These are phyloP conservation scores for Rosa chinensis DNA, from an alignment of 306 rosid species.

Conservation along the genomic window DNA sequence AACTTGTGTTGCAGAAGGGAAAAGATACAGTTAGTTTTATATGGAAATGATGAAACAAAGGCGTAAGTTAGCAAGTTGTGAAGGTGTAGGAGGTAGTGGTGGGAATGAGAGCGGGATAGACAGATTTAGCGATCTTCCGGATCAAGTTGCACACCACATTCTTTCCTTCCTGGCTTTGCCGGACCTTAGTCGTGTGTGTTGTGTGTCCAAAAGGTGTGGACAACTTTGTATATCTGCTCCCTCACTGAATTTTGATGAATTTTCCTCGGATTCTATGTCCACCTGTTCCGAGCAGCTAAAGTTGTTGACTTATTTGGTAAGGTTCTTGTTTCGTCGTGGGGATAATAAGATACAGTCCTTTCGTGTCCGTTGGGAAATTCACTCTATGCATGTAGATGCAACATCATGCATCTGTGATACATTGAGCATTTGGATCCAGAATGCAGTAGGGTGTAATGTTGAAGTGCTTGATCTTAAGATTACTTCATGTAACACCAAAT, in stretches of 20 bases:
- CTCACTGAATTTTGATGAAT: neutral
- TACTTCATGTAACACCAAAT: no score
- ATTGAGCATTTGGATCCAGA: neutral
- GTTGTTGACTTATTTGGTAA: neutral
- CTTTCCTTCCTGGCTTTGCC: neutral
- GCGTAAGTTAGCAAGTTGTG: neutral
- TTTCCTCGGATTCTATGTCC: neutral
- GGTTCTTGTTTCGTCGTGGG: slow-evolving; percentile 4
- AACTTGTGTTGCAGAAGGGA: no score
- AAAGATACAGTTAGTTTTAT: no score
- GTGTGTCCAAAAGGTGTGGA: neutral
- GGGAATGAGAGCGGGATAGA: neutral
- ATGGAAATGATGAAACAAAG: neutral
- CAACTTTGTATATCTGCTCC: neutral
- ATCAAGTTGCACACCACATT: slow-evolving; percentile 1
- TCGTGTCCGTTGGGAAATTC: neutral
- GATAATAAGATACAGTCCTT: neutral
- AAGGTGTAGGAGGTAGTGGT: neutral
- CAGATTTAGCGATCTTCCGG: neutral
- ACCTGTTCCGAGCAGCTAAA: neutral
- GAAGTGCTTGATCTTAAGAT: slow-evolving; percentile 2
- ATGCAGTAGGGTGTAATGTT: neutral
- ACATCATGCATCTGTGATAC: neutral
- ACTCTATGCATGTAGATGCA: neutral
- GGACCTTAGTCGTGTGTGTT: neutral